Conservation (phyloP, 306 rosid genomes). For the Acmispon strigosus region DNA sequence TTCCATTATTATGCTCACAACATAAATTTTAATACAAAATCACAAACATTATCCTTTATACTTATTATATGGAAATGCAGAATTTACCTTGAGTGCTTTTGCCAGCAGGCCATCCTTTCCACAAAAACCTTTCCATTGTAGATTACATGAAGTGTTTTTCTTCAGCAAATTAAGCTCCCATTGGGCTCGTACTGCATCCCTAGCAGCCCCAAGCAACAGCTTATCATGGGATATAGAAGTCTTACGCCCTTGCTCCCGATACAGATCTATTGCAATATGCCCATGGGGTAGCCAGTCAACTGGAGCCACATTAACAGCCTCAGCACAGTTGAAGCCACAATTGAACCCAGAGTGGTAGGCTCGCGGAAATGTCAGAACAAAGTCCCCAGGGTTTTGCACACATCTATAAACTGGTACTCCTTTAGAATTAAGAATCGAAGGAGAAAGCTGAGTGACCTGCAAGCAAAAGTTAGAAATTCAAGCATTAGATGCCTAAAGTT, state of each 20-base stretch:
- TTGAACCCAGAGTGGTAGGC: slow-evolving; percentile 98
- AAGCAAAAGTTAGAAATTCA: slow-evolving; percentile 22
- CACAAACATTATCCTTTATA: background rate
- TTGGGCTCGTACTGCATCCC: slow-evolving; percentile 96
- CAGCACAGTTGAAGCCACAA: slow-evolving; percentile 98
- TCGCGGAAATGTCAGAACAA: slow-evolving; percentile 96
- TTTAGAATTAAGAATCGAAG: slow-evolving; percentile 74
- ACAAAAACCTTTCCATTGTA: slow-evolving; percentile 76
- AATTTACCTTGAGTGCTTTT: slow-evolving; percentile 75
- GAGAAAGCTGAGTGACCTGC: slow-evolving; percentile 98
- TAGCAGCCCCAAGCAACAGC: slow-evolving; percentile 93
- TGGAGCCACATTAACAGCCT: slow-evolving; percentile 99
- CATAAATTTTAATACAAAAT: background rate
- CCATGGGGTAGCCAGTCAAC: slow-evolving; percentile 99
- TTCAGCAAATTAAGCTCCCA: slow-evolving; percentile 89
- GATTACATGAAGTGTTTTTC: slow-evolving; percentile 68
- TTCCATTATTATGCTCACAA: background rate
- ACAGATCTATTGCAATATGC: slow-evolving; percentile 79
- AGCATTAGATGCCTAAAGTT: slow-evolving; percentile 1
- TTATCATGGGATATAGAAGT: slow-evolving; percentile 97
- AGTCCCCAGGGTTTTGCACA: slow-evolving; percentile 91
- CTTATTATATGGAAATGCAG: slow-evolving; percentile 15
- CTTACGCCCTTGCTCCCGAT: slow-evolving; percentile 80
- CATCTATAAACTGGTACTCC: slow-evolving; percentile 99
- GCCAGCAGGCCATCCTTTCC: slow-evolving; percentile 85